Percentiles rank a stretch among this genome's conserved stretches.
Evolutionary conservation across 352 stramenopile species (phyloP).

Genomic region (Globisporangium orthogonon): DNA sequence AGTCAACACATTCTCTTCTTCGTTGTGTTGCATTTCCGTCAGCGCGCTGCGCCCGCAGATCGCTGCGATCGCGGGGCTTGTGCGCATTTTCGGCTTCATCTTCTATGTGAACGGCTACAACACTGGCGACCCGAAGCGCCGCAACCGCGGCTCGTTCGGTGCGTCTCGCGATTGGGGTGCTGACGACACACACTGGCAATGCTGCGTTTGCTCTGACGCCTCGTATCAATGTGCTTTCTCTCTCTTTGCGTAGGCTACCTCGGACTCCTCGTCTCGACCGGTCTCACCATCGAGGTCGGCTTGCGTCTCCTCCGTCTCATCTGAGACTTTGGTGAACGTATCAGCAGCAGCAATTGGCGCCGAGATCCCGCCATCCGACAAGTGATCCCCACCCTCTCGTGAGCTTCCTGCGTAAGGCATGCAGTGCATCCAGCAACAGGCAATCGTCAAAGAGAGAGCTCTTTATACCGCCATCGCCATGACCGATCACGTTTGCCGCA

Average conservation of each 20-base stretch:
- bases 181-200: neutral
- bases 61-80: conserved; percentile 42
- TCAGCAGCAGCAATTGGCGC: no score
- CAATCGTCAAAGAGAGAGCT: neutral
- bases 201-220: neutral
- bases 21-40: neutral
- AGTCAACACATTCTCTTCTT: neutral
- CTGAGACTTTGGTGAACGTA: conserved; percentile 5
- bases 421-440: neutral
- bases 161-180: conserved; percentile 4
- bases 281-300: conserved; percentile 27
- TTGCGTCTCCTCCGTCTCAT: conserved; percentile 22
- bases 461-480: no score
- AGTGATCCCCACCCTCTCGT: neutral
- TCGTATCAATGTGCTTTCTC: neutral
- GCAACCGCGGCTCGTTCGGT: conserved; percentile 56
- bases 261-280: conserved; percentile 25
- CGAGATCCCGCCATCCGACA: no score
- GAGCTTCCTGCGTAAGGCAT: neutral
- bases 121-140: conserved; percentile 54
- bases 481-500: no score
- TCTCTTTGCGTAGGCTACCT: conserved; percentile 35
- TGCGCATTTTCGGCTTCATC: conserved; percentile 59
- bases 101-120: conserved; percentile 61
- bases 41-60: conserved; percentile 58